Evolutionary conservation across 345 rosid species (phyloP).

Genomic region (Populus pruinosa): DNA sequence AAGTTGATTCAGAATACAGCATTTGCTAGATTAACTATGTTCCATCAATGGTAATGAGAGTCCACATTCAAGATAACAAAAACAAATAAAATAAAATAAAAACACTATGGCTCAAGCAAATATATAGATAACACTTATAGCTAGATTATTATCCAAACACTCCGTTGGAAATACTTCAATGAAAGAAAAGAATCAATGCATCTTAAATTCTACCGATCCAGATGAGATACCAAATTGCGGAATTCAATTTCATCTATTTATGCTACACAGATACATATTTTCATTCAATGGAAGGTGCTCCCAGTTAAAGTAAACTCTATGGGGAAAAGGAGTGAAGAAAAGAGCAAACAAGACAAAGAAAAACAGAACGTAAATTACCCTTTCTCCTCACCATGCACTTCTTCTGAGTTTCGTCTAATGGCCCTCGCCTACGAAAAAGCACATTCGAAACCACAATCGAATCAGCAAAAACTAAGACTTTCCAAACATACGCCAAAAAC

Average conservation of each 20-base stretch:
- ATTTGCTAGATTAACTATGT: background rate
- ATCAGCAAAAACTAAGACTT: slow-evolving; percentile 13
- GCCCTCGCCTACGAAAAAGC: slow-evolving; percentile 36
- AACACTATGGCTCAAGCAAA: background rate
- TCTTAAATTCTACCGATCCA: background rate
- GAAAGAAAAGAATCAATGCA: background rate
- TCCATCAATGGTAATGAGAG: background rate
- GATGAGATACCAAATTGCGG: background rate
- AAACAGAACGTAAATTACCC: slow-evolving; percentile 37
- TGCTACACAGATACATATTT: background rate
- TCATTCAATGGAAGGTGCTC: background rate
- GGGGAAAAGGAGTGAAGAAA: background rate
- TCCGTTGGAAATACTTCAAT: background rate
- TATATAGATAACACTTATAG: background rate
- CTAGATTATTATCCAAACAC: background rate
- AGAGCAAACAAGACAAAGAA: slow-evolving; percentile 6
- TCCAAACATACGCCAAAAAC: background rate
- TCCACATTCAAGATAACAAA: background rate
- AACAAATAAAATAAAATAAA: background rate
- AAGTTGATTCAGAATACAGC: background rate
- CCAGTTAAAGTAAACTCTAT: background rate
- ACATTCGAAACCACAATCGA: slow-evolving; percentile 18
- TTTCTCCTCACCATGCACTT: slow-evolving; percentile 49
- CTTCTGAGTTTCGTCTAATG: slow-evolving; percentile 34
- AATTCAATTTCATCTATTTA: background rate